phyloP scores from a whole-genome alignment of 164 flowering plant species.

The Piper betle region DNA sequence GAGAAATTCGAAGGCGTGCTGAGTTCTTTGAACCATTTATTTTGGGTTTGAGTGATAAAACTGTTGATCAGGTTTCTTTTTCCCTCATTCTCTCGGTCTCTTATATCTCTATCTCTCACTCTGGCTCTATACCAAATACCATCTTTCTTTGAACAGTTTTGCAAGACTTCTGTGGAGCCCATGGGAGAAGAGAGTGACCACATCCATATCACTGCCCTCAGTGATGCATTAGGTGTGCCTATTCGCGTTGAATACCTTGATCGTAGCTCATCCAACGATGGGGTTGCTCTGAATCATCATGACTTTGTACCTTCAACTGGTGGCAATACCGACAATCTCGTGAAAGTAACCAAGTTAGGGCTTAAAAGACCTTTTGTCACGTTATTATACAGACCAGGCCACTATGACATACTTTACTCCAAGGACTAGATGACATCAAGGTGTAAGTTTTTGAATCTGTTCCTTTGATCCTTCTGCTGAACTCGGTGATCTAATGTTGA shows the following conservation, averaged over 20 bases:
- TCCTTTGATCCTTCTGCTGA: background rate
- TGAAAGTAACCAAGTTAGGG: slow-evolving; percentile 10
- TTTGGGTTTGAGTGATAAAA: slow-evolving; percentile 63
- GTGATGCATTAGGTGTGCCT: slow-evolving; percentile 89
- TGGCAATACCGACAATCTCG: slow-evolving; percentile 11
- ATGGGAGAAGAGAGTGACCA: slow-evolving; percentile 99
- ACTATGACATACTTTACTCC: slow-evolving; percentile 82
- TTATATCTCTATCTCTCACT: background rate
- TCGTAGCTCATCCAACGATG: slow-evolving; percentile 67
- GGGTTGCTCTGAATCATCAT: slow-evolving; percentile 81
- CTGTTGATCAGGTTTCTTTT: slow-evolving; percentile 71
- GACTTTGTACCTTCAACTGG: slow-evolving; percentile 44
- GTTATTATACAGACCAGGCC: slow-evolving; percentile 92
- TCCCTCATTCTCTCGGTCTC: background rate
- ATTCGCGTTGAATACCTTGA: slow-evolving; percentile 95
- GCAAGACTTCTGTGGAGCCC: slow-evolving; percentile 93
- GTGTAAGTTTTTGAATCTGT: background rate
- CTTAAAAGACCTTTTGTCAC: slow-evolving; percentile 38
- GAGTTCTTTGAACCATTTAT: slow-evolving; percentile 93
- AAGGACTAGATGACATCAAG: slow-evolving; percentile 20
- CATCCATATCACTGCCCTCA: slow-evolving; percentile 84
- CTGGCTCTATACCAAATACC: background rate
- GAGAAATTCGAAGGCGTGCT: slow-evolving; percentile 69
- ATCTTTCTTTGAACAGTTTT: slow-evolving; percentile 38
- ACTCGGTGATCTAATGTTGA: background rate